Conservation (phyloP, 2,329 filamentous ascomycete species). For the Fusarium dimerum region DNA sequence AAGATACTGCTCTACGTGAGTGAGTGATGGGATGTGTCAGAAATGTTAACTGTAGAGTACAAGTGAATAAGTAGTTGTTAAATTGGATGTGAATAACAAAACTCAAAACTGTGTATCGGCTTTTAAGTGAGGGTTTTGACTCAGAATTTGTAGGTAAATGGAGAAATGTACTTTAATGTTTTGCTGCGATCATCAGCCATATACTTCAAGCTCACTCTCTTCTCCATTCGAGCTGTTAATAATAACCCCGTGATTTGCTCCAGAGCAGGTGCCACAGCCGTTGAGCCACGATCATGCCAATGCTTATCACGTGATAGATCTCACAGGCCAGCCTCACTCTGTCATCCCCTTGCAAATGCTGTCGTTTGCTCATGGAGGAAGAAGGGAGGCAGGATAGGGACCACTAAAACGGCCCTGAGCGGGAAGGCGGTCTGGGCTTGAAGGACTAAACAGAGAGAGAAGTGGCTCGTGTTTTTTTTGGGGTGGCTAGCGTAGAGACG, state of each 20-base stretch:
- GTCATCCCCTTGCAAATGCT: conserved; percentile 16
- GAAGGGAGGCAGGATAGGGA: conserved; percentile 16
- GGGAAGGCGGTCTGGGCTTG: conserved; percentile 29
- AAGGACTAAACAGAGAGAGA: conserved; percentile 23
- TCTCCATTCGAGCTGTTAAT: background rate
- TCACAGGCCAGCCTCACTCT: conserved; percentile 14
- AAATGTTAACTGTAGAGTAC: background rate
- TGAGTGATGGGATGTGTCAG: background rate
- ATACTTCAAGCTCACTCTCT: no score
- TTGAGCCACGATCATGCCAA: background rate
- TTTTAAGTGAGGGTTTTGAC: no score
- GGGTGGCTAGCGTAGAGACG: background rate
- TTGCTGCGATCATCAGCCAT: no score
- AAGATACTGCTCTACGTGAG: background rate
- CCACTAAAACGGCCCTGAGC: conserved; percentile 22
- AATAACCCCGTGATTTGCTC: background rate
- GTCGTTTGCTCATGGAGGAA: conserved; percentile 2
- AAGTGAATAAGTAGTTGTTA: no score
- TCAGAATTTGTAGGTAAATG: no score
- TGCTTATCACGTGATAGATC: conserved; percentile 18
- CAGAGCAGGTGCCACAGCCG: background rate
- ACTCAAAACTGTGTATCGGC: no score
- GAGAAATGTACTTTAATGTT: no score
- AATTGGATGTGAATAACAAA: no score
- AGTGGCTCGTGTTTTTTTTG: conserved; percentile 7